Conservation (phyloP, 1,284 basidiomycete species). For the Cystobasidiaceae sp. region DNA sequence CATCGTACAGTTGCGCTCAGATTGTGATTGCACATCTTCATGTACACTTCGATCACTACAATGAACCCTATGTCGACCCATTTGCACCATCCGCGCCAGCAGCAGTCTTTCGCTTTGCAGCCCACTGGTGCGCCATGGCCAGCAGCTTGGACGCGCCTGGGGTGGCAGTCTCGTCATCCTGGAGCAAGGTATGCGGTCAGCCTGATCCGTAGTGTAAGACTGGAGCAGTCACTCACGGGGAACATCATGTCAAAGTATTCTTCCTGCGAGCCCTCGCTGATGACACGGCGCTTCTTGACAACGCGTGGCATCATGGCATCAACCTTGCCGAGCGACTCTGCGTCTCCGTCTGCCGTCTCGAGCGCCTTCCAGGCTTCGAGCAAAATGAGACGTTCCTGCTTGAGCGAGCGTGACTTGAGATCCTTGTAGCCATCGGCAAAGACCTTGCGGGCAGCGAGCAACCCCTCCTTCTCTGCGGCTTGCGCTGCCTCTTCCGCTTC, state of each 20-base stretch:
- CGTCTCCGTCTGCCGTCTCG: constrained; percentile 69
- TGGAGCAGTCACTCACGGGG: background rate
- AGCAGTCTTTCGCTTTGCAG: constrained; percentile 43
- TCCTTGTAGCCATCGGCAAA: constrained; percentile 83
- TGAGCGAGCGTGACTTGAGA: constrained; percentile 69
- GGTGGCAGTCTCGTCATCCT: constrained; percentile 86
- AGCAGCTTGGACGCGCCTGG: constrained; percentile 82
- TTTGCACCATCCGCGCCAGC: constrained; percentile 7
- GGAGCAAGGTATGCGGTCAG: constrained; percentile 58
- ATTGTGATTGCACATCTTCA: too few relatives aligned
- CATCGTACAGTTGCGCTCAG: too few relatives aligned
- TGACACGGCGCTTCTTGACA: constrained; percentile 73
- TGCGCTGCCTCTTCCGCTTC: constrained; percentile 43
- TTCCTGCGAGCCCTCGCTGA: constrained; percentile 75
- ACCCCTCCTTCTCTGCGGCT: constrained; percentile 59
- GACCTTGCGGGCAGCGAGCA: constrained; percentile 63
- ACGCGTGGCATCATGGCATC: constrained; percentile 85
- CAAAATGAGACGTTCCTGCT: constrained; percentile 85
- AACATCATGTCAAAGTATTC: constrained; percentile 90
- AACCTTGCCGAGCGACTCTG: constrained; percentile 64
- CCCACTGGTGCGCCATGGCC: constrained; percentile 87
- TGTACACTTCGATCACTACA: too few relatives aligned
- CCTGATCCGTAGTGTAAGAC: background rate
- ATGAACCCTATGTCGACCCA: too few relatives aligned
- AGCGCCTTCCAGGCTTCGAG: constrained; percentile 91